phyloP scores from a whole-genome alignment of 2,329 filamentous ascomycete genomes.

The Diplodia corticola region DNA sequence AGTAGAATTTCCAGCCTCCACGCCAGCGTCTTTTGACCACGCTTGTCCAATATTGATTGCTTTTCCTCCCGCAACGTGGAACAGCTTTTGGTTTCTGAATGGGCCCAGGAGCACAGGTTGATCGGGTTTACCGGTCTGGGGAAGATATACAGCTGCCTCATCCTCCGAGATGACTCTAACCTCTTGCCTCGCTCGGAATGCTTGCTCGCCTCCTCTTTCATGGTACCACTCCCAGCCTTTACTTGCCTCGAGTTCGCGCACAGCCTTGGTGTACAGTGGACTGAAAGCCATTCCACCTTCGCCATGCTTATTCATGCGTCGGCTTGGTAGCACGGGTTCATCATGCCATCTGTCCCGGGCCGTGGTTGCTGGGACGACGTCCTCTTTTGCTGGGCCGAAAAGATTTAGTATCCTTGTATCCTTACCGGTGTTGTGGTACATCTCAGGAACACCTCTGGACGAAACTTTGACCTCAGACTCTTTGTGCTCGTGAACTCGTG shows the following conservation, averaged over 20 bases:
- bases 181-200: conserved; percentile 47
- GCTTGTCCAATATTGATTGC: conserved; percentile 49
- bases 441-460: conserved; percentile 34
- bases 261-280: conserved; percentile 46
- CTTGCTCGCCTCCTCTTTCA: conserved; percentile 40
- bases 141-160: conserved; percentile 47
- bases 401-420: conserved; percentile 49
- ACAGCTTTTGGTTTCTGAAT: conserved; percentile 45
- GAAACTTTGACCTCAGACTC: conserved; percentile 5
- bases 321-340: conserved; percentile 54
- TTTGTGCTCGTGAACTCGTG: conserved; percentile 10
- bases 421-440: conserved; percentile 38
- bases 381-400: conserved; percentile 53
- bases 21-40: conserved; percentile 37
- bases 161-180: conserved; percentile 37
- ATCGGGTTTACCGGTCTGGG: conserved; percentile 30
- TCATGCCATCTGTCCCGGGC: conserved; percentile 54
- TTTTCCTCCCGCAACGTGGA: conserved; percentile 45
- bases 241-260: conserved; percentile 47
- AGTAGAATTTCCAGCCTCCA: conserved; percentile 25
- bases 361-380: conserved; percentile 50
- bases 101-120: conserved; percentile 54
- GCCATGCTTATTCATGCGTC: conserved; percentile 35
- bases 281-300: conserved; percentile 44
- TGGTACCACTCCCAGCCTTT: conserved; percentile 57